phyloP scores from a whole-genome alignment of 169 alveolate genomes.

The Plasmodium falciparum region DNA sequence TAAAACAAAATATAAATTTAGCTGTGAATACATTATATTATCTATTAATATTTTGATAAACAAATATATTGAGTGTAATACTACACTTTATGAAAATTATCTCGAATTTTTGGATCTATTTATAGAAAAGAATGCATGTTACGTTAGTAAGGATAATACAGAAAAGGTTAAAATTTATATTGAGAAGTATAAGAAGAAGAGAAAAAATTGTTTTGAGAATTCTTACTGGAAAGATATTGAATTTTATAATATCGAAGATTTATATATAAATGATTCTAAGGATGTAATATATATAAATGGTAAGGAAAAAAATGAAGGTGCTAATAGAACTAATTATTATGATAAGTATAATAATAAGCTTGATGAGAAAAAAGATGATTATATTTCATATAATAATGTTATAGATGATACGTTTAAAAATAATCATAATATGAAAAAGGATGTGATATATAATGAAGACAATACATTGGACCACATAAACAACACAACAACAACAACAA shows the following conservation, averaged over 20 bases:
- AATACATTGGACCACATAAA: no score
- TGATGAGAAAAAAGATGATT: neutral
- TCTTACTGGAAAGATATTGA: slow-evolving; percentile 38
- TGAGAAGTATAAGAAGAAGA: slow-evolving; percentile 28
- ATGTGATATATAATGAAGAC: no score
- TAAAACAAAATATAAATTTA: neutral
- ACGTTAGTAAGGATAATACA: slow-evolving; percentile 20
- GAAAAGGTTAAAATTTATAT: slow-evolving; percentile 29
- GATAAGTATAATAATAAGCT: neutral
- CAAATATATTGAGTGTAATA: slow-evolving; percentile 61
- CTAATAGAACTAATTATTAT: neutral
- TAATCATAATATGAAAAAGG: neutral
- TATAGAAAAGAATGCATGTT: slow-evolving; percentile 50
- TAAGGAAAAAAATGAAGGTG: neutral
- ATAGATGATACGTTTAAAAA: neutral
- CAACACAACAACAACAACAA: no score
- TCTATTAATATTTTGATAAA: slow-evolving; percentile 14
- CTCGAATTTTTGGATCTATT: slow-evolving; percentile 35
- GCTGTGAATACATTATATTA: slow-evolving; percentile 19
- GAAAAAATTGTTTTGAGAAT: slow-evolving; percentile 42
- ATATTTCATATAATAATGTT: neutral
- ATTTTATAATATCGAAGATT: slow-evolving; percentile 38
- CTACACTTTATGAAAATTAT: slow-evolving; percentile 60
- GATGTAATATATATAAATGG: neutral
- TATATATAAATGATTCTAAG: slow-evolving; percentile 4